These are phyloP conservation scores for Juncus effusus DNA, from an alignment of 176 grass and related monocot genomes.

Conservation along the genomic window DNA sequence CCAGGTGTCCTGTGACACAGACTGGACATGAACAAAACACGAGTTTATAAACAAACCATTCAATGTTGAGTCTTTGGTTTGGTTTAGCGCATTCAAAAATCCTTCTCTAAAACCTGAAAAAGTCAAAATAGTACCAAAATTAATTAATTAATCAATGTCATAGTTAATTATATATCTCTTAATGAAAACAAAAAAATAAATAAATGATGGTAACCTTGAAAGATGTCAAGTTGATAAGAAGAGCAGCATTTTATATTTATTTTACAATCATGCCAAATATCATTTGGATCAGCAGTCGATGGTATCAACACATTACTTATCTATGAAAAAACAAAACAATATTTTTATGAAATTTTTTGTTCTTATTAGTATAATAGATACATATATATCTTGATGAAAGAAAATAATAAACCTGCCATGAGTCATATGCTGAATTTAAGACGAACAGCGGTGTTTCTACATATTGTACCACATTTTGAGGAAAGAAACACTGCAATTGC, in stretches of 20 bases:
- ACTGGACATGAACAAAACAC: too few relatives aligned
- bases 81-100: too few relatives aligned
- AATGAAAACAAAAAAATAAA: too few relatives aligned
- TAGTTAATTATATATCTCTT: too few relatives aligned
- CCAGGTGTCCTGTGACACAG: too few relatives aligned
- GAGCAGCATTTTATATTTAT: constrained; percentile 61
- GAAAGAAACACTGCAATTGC: constrained; percentile 85
- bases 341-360: too few relatives aligned
- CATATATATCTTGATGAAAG: background rate
- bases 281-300: constrained; percentile 45
- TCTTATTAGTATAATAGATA: too few relatives aligned
- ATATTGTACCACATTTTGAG: constrained; percentile 53
- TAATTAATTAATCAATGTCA: too few relatives aligned
- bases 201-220: constrained; percentile 47
- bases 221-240: constrained; percentile 44
- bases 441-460: constrained; percentile 65
- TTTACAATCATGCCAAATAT: constrained; percentile 64
- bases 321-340: constrained; percentile 22
- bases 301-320: constrained; percentile 77
- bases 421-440: constrained; percentile 73
- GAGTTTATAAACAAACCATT: too few relatives aligned
- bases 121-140: too few relatives aligned
- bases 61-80: too few relatives aligned
- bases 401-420: constrained; percentile 62
- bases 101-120: too few relatives aligned